A percentile compares a stretch with the other conserved stretches of the same genome.
These are phyloP conservation scores for Mortierella alpina DNA, from an alignment of 192 early-diverging fungal genomes.

Conservation along the genomic window DNA sequence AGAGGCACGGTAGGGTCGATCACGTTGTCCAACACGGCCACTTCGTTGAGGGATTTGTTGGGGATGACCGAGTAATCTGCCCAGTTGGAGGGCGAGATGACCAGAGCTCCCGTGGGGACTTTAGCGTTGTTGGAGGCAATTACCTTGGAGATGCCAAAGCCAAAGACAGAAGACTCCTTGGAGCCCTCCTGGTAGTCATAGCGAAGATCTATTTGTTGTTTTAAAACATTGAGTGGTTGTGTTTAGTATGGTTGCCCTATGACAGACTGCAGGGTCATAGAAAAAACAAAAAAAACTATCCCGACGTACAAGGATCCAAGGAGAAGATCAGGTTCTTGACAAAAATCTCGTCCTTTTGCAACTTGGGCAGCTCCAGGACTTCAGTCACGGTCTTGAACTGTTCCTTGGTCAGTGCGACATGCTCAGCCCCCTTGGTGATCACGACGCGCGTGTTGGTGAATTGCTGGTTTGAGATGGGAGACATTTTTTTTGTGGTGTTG, in stretches of 20 bases:
- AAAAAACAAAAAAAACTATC: neutral
- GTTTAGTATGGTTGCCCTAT: neutral
- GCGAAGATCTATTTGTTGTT: conserved; percentile 3
- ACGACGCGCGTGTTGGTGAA: conserved; percentile 34
- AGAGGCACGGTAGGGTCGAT: conserved; percentile 54
- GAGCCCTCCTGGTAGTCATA: neutral
- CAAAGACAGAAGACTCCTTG: conserved; percentile 1
- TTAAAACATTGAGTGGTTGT: neutral
- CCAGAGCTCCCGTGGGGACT: conserved; percentile 63
- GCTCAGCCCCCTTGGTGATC: neutral
- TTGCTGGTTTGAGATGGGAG: neutral
- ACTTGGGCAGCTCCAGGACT: conserved; percentile 11
- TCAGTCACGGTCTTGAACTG: conserved; percentile 10
- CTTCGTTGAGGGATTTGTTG: conserved; percentile 27
- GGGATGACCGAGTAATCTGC: conserved; percentile 54
- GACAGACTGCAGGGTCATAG: neutral
- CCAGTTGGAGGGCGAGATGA: conserved; percentile 67
- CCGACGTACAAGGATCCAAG: conserved; percentile 23
- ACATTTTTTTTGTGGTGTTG: no score
- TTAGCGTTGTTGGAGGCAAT: conserved; percentile 19
- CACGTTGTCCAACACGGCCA: conserved; percentile 66
- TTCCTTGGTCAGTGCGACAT: neutral
- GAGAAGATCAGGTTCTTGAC: conserved; percentile 10
- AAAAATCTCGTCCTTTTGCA: conserved; percentile 35
- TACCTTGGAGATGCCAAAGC: conserved; percentile 18